Conservation (phyloP, 345 rosid genomes). For the Heritiera fomes region DNA sequence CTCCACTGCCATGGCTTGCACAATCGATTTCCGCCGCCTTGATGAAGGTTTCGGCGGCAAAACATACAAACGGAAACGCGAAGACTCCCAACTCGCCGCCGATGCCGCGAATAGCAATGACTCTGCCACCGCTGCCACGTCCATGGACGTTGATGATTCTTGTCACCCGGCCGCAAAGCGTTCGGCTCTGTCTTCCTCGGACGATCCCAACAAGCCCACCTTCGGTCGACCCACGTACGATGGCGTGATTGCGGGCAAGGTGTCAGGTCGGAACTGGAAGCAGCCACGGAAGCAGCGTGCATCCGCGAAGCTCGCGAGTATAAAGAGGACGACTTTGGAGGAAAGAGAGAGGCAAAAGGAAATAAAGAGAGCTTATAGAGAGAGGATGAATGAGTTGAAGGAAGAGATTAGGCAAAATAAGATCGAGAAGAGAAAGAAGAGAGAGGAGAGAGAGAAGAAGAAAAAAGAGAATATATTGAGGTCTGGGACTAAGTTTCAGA, state of each 20-base stretch:
- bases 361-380: slow-evolving; percentile 76
- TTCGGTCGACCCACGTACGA: slow-evolving; percentile 67
- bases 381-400: slow-evolving; percentile 73
- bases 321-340: slow-evolving; percentile 52
- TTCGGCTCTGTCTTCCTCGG: slow-evolving; percentile 60
- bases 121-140: slow-evolving; percentile 21
- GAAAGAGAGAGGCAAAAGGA: slow-evolving; percentile 69
- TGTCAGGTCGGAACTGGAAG: slow-evolving; percentile 87
- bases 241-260: slow-evolving; percentile 91
- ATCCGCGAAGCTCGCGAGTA: slow-evolving; percentile 67
- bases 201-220: slow-evolving; percentile 63
- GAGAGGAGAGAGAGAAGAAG: slow-evolving; percentile 87
- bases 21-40: slow-evolving; percentile 72
- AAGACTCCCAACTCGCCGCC: slow-evolving; percentile 28
- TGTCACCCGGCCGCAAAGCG: slow-evolving; percentile 63
- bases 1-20: slow-evolving; percentile 64
- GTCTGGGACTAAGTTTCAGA: slow-evolving; percentile 82
- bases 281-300: slow-evolving; percentile 63
- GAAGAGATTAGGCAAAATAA: slow-evolving; percentile 81
- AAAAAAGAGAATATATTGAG: slow-evolving; percentile 78
- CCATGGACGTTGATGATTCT: slow-evolving; percentile 58
- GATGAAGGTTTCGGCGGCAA: slow-evolving; percentile 98
- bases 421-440: slow-evolving; percentile 78
- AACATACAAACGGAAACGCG: slow-evolving; percentile 77
- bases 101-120: slow-evolving; percentile 24